Conservation (phyloP, 164 flowering plant species). For the Vitis riparia region DNA sequence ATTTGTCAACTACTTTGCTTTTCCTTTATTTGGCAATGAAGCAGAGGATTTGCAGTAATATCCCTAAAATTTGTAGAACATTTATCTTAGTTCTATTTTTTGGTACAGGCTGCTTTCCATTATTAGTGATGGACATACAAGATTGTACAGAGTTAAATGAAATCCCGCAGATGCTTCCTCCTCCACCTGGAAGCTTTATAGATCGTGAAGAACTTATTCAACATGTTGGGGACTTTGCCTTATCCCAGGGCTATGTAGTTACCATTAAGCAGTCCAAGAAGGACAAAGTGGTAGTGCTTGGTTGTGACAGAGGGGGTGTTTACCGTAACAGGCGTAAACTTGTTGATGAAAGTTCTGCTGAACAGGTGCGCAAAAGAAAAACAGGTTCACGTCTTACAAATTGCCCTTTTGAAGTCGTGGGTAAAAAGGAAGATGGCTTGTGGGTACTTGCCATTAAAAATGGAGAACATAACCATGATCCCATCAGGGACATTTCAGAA, state of each 20-base stretch:
- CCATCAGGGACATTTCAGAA: conserved; percentile 37
- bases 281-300: conserved; percentile 43
- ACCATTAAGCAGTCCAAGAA: conserved; percentile 46
- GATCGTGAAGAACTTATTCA: conserved; percentile 50
- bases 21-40: no score
- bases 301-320: conserved; percentile 54
- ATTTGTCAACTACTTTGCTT: no score
- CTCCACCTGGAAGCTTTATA: conserved; percentile 32
- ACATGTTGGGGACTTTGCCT: conserved; percentile 41
- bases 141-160: conserved; percentile 16
- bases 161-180: conserved; percentile 41
- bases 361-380: conserved; percentile 29
- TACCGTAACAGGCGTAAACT: conserved; percentile 39
- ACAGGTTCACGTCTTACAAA: conserved; percentile 49
- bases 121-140: conserved; percentile 16
- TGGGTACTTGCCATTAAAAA: conserved; percentile 45
- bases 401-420: conserved; percentile 50
- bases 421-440: conserved; percentile 45
- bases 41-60: no score
- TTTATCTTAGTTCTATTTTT: background rate
- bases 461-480: conserved; percentile 53
- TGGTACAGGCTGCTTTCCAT: conserved; percentile 9
- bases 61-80: no score
- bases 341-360: conserved; percentile 24
- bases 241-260: conserved; percentile 47